Evolutionary conservation across 768 basidiomycete species (phyloP).

Genomic region (Fistulinella prunicolor): DNA sequence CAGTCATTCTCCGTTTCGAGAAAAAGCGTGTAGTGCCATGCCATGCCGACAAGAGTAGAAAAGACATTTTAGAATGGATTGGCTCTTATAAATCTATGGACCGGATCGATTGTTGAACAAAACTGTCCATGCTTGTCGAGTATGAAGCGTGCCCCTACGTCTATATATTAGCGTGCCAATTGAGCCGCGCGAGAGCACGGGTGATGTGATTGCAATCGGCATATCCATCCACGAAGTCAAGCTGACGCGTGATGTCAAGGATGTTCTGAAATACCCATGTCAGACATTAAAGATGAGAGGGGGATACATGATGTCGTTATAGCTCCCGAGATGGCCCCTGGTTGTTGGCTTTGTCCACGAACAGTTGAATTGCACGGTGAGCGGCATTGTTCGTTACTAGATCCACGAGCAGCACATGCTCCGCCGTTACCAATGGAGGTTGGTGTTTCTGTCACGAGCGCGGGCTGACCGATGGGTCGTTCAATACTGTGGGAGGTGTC

Average conservation of each 20-base stretch:
- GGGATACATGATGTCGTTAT: constrained; percentile 19
- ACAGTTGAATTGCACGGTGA: neutral
- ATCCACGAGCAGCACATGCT: constrained; percentile 6
- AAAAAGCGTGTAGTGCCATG: constrained; percentile 5
- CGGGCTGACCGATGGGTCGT: constrained; percentile 17
- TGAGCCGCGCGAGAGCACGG: constrained; percentile 6
- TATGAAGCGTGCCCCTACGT: constrained; percentile 15
- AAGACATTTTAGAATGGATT: constrained; percentile 14
- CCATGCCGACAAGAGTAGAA: constrained; percentile 12
- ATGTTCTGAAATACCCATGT: constrained; percentile 20
- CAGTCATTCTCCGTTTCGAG: constrained; percentile 4
- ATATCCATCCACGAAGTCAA: constrained; percentile 41
- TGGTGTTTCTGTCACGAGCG: constrained; percentile 15
- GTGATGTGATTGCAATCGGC: constrained; percentile 10
- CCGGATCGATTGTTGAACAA: constrained; percentile 12
- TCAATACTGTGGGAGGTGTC: constrained; percentile 28
- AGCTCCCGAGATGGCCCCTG: constrained; percentile 10
- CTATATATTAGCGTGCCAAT: constrained; percentile 12
- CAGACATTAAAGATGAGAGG: constrained; percentile 28
- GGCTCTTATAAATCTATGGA: constrained; percentile 25
- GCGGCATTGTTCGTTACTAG: constrained; percentile 12
- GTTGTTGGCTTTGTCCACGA: constrained; percentile 6
- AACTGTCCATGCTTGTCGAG: constrained; percentile 21
- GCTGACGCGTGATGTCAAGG: constrained; percentile 38
- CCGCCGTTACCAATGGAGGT: constrained; percentile 9